Evolutionary conservation across 805 yeast species (phyloP).

Genomic region (Candida khao-thaluensis): DNA sequence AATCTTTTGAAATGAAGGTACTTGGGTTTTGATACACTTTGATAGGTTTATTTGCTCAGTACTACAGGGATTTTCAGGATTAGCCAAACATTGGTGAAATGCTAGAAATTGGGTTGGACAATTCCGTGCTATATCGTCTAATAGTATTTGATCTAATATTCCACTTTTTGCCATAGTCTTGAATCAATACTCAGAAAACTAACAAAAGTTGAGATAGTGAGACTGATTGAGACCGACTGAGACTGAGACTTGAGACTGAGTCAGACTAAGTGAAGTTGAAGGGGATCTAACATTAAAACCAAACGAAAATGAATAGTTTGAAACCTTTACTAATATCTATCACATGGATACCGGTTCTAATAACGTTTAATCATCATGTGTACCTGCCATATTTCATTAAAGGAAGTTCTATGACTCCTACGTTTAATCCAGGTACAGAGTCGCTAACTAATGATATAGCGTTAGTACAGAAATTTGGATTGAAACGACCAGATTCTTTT

Average conservation of each 20-base stretch:
- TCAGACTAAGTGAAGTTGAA: too few relatives aligned
- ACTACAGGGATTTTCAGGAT: conserved; percentile 54
- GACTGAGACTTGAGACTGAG: background rate
- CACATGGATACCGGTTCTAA: conserved; percentile 77
- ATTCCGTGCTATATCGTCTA: conserved; percentile 73
- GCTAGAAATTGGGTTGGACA: conserved; percentile 74
- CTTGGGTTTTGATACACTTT: conserved; percentile 58
- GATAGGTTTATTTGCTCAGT: conserved; percentile 58
- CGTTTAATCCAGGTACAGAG: conserved; percentile 68
- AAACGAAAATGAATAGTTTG: conserved; percentile 12
- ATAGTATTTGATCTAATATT: conserved; percentile 64
- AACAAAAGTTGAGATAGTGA: too few relatives aligned
- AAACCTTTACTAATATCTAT: conserved; percentile 29
- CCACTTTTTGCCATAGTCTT: conserved; percentile 13
- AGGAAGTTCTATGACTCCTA: conserved; percentile 88
- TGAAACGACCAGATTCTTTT: conserved; percentile 47
- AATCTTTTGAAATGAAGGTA: conserved; percentile 71
- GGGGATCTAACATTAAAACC: too few relatives aligned
- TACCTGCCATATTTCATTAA: conserved; percentile 70
- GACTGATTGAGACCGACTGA: background rate
- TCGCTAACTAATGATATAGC: conserved; percentile 57
- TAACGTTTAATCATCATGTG: conserved; percentile 66
- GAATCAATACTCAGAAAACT: too few relatives aligned
- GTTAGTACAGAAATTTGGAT: conserved; percentile 62
- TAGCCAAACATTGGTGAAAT: conserved; percentile 70